Base-by-base conservation (phyloP, 2,329 filamentous ascomycete species). In the Didymella glomerata region DNA sequence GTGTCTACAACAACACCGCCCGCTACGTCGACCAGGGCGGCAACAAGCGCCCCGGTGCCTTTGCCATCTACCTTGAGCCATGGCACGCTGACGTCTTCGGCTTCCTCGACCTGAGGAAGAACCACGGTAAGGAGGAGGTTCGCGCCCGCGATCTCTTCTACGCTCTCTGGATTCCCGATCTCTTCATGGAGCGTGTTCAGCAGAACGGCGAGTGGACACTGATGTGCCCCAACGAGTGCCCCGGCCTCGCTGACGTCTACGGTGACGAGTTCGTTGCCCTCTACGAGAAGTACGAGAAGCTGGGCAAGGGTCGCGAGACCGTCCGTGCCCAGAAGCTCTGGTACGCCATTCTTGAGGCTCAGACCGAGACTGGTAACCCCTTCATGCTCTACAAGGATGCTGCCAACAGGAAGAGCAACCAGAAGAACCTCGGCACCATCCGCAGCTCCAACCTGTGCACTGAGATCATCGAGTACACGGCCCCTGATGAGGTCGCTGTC, bases 301-400 rank as follows among this genome's bases (percentile, higher is more conserved):
- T 93, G 76, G 92, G 92, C 69, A 89, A 90, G 72, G 94, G 95
- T 65, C 92, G 93, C 67, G 90, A 90, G 83, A 97, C 91, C 20
- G 84, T 99, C 75, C 95, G 96, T 81, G 95, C 95, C 24, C 95
- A 99, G 85, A 99, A 99, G 86, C 89, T 99, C 58, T 99, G 95
- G 95, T 98, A 98, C 77, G 93, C 94, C 68, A 97, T 99, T 67
- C 87, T 99, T 47, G 95, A 99, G 82, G 92, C 95, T 48, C 95
- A 99, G 83, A 98, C 94, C 32, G 95, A 99, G 87, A 99, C 95
- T 45, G 95, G 95, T 70, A 98, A 96, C 81, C 95, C 95, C 48
- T 99, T 97, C 83, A 99, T 99, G 92, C 89, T 98, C 61, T 99
- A 99, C 89, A 99, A 99, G 86, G 95, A 99, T 81, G 86, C 89